A percentile compares a stretch with the other conserved stretches of the same genome.
Conservation (phyloP, 805 yeast species). For the Lachancea lanzarotensis region DNA sequence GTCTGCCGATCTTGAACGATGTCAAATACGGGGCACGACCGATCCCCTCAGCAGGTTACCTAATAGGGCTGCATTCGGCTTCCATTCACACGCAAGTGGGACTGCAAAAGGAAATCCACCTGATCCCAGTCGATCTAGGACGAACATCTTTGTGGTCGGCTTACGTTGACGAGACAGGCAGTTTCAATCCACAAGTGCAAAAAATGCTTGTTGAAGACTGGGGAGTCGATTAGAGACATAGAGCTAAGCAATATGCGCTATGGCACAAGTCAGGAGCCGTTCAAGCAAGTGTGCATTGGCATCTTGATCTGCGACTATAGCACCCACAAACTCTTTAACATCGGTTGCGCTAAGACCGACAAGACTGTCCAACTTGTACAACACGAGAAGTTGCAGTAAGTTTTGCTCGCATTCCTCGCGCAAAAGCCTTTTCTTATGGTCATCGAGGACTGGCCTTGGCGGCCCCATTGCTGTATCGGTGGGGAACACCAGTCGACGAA, state of each 20-base stretch:
- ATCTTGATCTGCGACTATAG: conserved; percentile 33
- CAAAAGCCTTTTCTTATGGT: conserved; percentile 27
- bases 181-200: conserved; percentile 19
- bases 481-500: conserved; percentile 41
- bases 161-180: conserved; percentile 23
- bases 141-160: conserved; percentile 24
- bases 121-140: conserved; percentile 23
- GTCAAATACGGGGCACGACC: conserved; percentile 19
- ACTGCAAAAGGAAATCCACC: conserved; percentile 16
- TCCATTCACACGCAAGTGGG: conserved; percentile 33
- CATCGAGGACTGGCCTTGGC: conserved; percentile 37
- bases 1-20: conserved; percentile 31
- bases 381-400: conserved; percentile 20
- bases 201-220: conserved; percentile 19
- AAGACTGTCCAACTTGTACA: conserved; percentile 13
- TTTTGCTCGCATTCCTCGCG: conserved; percentile 19
- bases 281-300: conserved; percentile 41
- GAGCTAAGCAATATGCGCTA: conserved; percentile 17
- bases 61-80: conserved; percentile 37
- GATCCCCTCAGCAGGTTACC: conserved; percentile 11
- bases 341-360: conserved; percentile 21
- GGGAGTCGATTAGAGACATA: conserved; percentile 7
- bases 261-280: conserved; percentile 37
- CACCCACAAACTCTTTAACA: conserved; percentile 22
- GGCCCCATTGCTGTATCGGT: conserved; percentile 46